A percentile compares a stretch with the other conserved stretches of the same genome.
These are phyloP conservation scores for Hysterangium stoloniferum DNA, from an alignment of 768 basidiomycete species.

Conservation along the genomic window DNA sequence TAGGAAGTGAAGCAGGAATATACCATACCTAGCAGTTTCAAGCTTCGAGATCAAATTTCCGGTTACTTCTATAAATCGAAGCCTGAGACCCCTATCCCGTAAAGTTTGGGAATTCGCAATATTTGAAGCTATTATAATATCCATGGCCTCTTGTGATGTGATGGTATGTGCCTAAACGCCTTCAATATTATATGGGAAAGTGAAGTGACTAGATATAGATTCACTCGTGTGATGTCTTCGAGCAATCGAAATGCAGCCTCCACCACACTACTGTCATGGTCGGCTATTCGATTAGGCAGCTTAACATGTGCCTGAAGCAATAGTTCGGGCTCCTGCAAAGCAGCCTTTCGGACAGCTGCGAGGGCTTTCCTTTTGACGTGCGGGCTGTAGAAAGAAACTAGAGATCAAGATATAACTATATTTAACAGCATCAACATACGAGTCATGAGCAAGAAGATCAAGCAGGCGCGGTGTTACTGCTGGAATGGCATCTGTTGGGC, in stretches of 20 bases:
- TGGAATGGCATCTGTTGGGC: slow-evolving; percentile 63
- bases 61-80: neutral
- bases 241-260: slow-evolving; percentile 30
- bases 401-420: neutral
- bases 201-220: neutral
- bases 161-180: neutral
- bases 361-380: slow-evolving; percentile 57
- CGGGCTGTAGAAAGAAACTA: slow-evolving; percentile 30
- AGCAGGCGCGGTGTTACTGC: slow-evolving; percentile 62
- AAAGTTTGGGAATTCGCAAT: neutral
- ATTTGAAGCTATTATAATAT: neutral
- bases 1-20: neutral
- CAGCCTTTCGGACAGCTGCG: slow-evolving; percentile 48
- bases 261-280: slow-evolving; percentile 37
- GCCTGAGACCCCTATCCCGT: neutral
- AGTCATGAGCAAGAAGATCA: slow-evolving; percentile 60
- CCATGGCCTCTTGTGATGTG: neutral
- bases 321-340: slow-evolving; percentile 37
- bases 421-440: slow-evolving; percentile 46
- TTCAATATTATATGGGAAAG: neutral
- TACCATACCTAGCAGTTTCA: neutral
- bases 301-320: slow-evolving; percentile 25
- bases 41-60: neutral
- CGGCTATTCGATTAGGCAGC: slow-evolving; percentile 34
- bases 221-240: neutral